A percentile compares a stretch with the other conserved stretches of the same genome.
Conservation (phyloP, 2,329 filamentous ascomycete species). For the Microdochium nivale region DNA sequence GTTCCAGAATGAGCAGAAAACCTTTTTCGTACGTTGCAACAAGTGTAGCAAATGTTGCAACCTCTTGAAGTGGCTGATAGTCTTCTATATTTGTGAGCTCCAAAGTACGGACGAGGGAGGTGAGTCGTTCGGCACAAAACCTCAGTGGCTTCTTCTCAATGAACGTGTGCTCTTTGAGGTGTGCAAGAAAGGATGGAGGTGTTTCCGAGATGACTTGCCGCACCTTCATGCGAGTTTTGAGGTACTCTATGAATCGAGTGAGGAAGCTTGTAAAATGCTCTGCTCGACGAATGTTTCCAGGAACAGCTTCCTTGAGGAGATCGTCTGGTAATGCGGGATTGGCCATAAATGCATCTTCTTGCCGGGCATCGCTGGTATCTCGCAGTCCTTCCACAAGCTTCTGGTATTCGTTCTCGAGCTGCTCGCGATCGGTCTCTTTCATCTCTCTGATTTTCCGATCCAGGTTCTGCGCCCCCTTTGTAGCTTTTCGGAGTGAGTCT, state of each 20-base stretch:
- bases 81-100: slow-evolving; percentile 98
- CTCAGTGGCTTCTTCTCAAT: slow-evolving; percentile 93
- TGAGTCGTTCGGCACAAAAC: slow-evolving; percentile 91
- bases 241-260: slow-evolving; percentile 94
- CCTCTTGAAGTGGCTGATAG: slow-evolving; percentile 92
- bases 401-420: slow-evolving; percentile 89
- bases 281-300: slow-evolving; percentile 89
- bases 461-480: slow-evolving; percentile 80
- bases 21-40: slow-evolving; percentile 96
- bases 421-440: slow-evolving; percentile 90
- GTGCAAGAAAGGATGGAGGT: slow-evolving; percentile 83
- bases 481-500: slow-evolving; percentile 85
- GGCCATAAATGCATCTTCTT: slow-evolving; percentile 95
- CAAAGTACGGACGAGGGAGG: slow-evolving; percentile 86
- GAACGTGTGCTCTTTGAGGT: slow-evolving; percentile 91
- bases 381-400: slow-evolving; percentile 89
- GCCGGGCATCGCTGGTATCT: slow-evolving; percentile 78
- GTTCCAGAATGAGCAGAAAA: slow-evolving; percentile 92
- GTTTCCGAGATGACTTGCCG: slow-evolving; percentile 96
- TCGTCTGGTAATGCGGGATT: slow-evolving; percentile 94
- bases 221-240: slow-evolving; percentile 98
- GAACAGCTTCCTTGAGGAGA: slow-evolving; percentile 87
- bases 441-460: slow-evolving; percentile 89
- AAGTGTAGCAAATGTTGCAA: slow-evolving; percentile 92
- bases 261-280: slow-evolving; percentile 95